Evolutionary conservation across 495 filamentous ascomycete species (phyloP).

Genomic region (Darksidea phi): DNA sequence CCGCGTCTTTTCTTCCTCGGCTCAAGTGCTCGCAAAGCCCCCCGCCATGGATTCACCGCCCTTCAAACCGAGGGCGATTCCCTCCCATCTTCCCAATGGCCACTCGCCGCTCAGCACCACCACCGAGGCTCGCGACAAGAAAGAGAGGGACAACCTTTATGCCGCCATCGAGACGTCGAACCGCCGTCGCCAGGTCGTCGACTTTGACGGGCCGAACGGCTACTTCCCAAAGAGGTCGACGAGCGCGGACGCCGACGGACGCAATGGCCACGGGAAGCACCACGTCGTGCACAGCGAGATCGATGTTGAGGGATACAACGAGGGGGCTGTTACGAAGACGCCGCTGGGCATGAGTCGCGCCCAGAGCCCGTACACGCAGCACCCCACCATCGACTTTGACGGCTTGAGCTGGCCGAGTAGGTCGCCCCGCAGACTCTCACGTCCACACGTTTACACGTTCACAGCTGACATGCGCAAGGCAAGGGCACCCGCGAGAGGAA

Average conservation of each 20-base stretch:
- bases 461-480: slow-evolving; percentile 50
- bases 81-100: slow-evolving; percentile 32
- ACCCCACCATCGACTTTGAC: slow-evolving; percentile 72
- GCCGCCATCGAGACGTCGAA: slow-evolving; percentile 33
- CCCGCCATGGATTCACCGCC: slow-evolving; percentile 28
- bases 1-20: too few relatives aligned
- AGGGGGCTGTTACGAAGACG: slow-evolving; percentile 58
- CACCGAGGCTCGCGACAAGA: slow-evolving; percentile 32
- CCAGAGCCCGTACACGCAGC: slow-evolving; percentile 60
- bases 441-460: neutral
- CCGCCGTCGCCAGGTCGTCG: slow-evolving; percentile 26
- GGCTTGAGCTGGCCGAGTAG: slow-evolving; percentile 69
- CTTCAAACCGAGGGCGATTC: slow-evolving; percentile 33
- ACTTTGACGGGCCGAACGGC: slow-evolving; percentile 29
- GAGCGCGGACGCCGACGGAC: slow-evolving; percentile 1
- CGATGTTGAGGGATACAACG: slow-evolving; percentile 59
- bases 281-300: slow-evolving; percentile 16
- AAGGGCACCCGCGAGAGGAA: slow-evolving; percentile 75
- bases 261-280: slow-evolving; percentile 14
- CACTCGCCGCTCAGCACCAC: slow-evolving; percentile 25
- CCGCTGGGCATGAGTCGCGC: slow-evolving; percentile 54
- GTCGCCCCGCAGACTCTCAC: too few relatives aligned
- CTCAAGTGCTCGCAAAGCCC: neutral
- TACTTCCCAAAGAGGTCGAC: slow-evolving; percentile 13
- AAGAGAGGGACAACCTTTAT: slow-evolving; percentile 34